Percentiles rank a stretch among this genome's conserved stretches.
Conservation (phyloP, 176 grass and related monocot genomes). For the Aegilops sharonensis region DNA sequence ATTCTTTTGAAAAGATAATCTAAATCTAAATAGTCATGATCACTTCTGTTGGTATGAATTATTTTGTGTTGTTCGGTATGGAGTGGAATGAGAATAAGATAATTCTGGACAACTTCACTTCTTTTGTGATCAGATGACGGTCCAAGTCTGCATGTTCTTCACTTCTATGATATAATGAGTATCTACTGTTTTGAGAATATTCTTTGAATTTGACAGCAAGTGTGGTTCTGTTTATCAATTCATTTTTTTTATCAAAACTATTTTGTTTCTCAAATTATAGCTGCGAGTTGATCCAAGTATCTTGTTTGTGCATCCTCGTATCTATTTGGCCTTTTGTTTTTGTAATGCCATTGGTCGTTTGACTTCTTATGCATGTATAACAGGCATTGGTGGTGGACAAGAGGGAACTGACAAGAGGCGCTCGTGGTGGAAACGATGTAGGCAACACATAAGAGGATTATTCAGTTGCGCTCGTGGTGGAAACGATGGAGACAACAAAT, state of each 20-base stretch:
- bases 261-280: not conserved
- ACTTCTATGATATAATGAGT: no score
- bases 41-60: no score
- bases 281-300: not conserved
- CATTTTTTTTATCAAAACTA: no score
- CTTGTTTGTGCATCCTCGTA: not conserved
- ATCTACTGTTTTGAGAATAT: no score
- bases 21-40: no score
- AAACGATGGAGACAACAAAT: not conserved
- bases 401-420: not conserved
- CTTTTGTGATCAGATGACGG: no score
- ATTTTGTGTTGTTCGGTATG: no score
- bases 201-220: not conserved
- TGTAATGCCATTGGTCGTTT: not conserved
- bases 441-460: not conserved
- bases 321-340: not conserved
- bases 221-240: not conserved
- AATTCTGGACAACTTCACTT: no score
- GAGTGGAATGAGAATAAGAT: no score
- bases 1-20: no score
- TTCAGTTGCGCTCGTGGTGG: not conserved
- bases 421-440: not conserved
- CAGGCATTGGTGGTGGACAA: not conserved
- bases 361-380: not conserved
- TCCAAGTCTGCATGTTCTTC: no score